Conservation (phyloP, 23 red algal species). For the Cyanidium caldarium region DNA sequence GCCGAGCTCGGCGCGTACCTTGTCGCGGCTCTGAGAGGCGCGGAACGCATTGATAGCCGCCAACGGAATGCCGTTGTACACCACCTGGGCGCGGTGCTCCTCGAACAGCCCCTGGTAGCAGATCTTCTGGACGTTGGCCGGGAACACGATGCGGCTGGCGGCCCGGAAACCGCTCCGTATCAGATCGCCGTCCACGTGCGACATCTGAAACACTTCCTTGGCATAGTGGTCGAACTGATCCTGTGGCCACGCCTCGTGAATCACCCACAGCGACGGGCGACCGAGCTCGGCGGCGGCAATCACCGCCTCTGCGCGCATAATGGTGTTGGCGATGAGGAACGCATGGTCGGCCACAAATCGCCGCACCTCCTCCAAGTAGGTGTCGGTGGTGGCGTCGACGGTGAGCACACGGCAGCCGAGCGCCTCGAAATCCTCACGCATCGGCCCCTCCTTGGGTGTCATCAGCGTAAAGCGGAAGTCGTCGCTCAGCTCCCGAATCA, state of each 20-base stretch:
- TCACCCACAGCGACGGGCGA: constrained; percentile 59
- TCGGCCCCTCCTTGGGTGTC: constrained; percentile 86
- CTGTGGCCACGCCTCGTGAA: constrained; percentile 92
- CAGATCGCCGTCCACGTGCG: constrained; percentile 40
- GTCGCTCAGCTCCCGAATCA: constrained; percentile 65
- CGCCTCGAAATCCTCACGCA: constrained; percentile 77
- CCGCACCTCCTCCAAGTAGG: constrained; percentile 29
- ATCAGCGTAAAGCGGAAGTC: constrained; percentile 48
- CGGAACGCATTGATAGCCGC: constrained; percentile 79
- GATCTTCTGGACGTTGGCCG: constrained; percentile 53
- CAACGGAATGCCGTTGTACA: constrained; percentile 95
- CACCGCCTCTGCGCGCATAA: constrained; percentile 84
- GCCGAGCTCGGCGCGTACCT: constrained; percentile 58
- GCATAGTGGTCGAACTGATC: constrained; percentile 91
- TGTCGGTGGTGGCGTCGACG: constrained; percentile 36
- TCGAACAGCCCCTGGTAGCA: constrained; percentile 77
- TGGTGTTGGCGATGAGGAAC: constrained; percentile 80
- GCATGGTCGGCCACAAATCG: constrained; percentile 27
- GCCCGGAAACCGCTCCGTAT: constrained; percentile 43
- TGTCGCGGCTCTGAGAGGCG: constrained; percentile 43
- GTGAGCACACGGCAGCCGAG: constrained; percentile 52
- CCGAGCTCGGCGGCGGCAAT: constrained; percentile 29
- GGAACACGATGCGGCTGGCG: constrained; percentile 83
- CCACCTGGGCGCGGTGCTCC: constrained; percentile 25
- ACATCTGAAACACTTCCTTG: constrained; percentile 91